phyloP scores from a whole-genome alignment of 2,329 filamentous ascomycete genomes.

The Penicillium sp. region DNA sequence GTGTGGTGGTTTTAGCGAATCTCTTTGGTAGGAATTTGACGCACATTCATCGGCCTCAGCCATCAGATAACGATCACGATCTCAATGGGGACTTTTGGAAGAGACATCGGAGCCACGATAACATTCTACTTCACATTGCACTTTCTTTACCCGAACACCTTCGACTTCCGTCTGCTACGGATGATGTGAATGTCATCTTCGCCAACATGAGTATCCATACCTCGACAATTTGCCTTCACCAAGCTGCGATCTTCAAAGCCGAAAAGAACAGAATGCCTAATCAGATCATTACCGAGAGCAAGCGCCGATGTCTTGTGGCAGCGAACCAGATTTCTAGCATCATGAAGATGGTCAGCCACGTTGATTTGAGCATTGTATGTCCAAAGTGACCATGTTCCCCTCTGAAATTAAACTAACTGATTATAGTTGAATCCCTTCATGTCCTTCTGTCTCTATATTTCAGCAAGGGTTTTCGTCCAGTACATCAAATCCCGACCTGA shows the following conservation, averaged over 20 bases:
- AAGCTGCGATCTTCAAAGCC: slow-evolving; percentile 96
- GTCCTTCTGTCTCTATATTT: slow-evolving; percentile 94
- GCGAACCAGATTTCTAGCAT: slow-evolving; percentile 92
- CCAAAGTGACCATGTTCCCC: neutral
- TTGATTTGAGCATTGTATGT: slow-evolving; percentile 79
- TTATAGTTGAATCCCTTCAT: slow-evolving; percentile 89
- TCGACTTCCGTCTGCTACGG: slow-evolving; percentile 73
- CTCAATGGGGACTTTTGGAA: slow-evolving; percentile 96
- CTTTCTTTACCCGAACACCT: slow-evolving; percentile 78
- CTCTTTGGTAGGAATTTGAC: slow-evolving; percentile 88
- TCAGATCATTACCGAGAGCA: slow-evolving; percentile 83
- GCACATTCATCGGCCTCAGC: slow-evolving; percentile 84
- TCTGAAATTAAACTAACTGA: slow-evolving; percentile 18
- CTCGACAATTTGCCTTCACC: slow-evolving; percentile 94
- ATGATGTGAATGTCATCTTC: slow-evolving; percentile 84
- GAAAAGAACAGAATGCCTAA: slow-evolving; percentile 80
- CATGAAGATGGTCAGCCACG: slow-evolving; percentile 91
- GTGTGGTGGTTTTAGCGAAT: slow-evolving; percentile 80
- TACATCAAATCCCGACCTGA: slow-evolving; percentile 93
- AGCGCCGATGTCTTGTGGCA: slow-evolving; percentile 87
- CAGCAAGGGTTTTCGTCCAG: slow-evolving; percentile 90
- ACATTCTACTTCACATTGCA: slow-evolving; percentile 83
- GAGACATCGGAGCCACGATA: slow-evolving; percentile 84
- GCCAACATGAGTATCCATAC: slow-evolving; percentile 97
- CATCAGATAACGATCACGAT: slow-evolving; percentile 79